A percentile compares a stretch with the other conserved stretches of the same genome.
phyloP scores from a whole-genome alignment of 2,329 filamentous ascomycete species.

The Aspergillus uvarum region DNA sequence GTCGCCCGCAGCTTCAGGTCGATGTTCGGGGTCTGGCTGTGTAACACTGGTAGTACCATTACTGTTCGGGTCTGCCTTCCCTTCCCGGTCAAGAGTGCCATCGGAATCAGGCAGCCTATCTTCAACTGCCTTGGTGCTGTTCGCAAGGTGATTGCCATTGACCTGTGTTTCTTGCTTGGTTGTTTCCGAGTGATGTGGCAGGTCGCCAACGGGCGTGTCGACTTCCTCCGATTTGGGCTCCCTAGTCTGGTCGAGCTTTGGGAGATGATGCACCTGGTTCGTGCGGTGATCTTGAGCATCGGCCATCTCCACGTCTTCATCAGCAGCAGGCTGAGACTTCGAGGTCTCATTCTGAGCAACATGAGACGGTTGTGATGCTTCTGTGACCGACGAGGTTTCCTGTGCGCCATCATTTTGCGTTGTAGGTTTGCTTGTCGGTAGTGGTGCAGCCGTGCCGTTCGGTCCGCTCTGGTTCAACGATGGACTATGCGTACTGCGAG shows the following conservation, averaged over 20 bases:
- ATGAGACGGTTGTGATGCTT: conserved; percentile 13
- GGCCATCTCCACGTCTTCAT: conserved; percentile 38
- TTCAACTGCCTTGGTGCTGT: conserved; percentile 8
- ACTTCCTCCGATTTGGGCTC: conserved; percentile 38
- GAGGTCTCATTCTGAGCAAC: conserved; percentile 12
- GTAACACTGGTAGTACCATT: not conserved
- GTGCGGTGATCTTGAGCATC: conserved; percentile 22
- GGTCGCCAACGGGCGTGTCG: conserved; percentile 34
- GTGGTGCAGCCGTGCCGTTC: conserved; percentile 17
- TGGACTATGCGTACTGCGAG: conserved; percentile 18
- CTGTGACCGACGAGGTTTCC: conserved; percentile 8
- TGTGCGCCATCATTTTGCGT: conserved; percentile 15
- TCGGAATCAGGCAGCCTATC: conserved; percentile 9
- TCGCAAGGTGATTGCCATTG: conserved; percentile 15
- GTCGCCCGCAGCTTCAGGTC: conserved; percentile 21
- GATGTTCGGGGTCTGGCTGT: not conserved
- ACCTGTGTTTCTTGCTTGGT: conserved; percentile 14
- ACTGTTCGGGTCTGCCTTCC: conserved; percentile 14
- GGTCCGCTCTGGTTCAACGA: conserved; percentile 17
- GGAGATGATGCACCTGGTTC: conserved; percentile 7
- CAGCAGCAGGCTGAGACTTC: conserved; percentile 8
- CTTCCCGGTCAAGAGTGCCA: conserved; percentile 13
- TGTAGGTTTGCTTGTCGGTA: conserved; percentile 7
- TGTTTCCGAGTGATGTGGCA: conserved; percentile 33
- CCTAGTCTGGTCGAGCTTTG: conserved; percentile 18